Evolutionary conservation across 2,329 filamentous ascomycete species (phyloP).

Genomic region (Colletotrichum limetticola): DNA sequence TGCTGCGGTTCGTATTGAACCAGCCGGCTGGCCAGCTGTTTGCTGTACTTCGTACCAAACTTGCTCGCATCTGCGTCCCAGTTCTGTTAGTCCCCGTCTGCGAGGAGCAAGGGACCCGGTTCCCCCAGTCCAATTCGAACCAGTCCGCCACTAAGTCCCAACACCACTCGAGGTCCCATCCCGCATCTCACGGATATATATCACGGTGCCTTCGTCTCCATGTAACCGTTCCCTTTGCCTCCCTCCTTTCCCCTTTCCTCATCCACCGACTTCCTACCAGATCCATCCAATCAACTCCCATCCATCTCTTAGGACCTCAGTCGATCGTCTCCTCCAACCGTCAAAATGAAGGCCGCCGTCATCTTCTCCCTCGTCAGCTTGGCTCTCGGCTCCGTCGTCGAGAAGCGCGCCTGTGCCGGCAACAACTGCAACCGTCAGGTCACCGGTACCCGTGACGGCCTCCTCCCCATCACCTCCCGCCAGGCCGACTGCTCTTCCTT

Average conservation of each 20-base stretch:
- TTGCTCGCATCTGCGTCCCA: constrained; percentile 8
- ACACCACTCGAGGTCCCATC: background rate
- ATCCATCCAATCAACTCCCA: constrained; percentile 33
- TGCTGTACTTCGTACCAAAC: background rate
- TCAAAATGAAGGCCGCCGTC: constrained; percentile 54
- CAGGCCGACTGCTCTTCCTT: constrained; percentile 54
- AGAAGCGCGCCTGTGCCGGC: constrained; percentile 49
- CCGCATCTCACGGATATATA: constrained; percentile 31
- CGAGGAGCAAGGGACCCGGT: background rate
- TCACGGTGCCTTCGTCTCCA: constrained; percentile 31
- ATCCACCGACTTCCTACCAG: constrained; percentile 38
- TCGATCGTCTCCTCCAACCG: constrained; percentile 36
- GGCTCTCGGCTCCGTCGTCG: constrained; percentile 48
- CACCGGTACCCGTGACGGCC: constrained; percentile 53
- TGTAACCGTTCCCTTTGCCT: constrained; percentile 12
- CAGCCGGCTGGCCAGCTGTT: background rate
- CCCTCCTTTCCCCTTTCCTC: constrained; percentile 24
- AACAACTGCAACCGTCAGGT: constrained; percentile 61
- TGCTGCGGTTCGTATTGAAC: constrained; percentile 30
- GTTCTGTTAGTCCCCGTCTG: constrained; percentile 5
- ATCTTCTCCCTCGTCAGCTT: constrained; percentile 50
- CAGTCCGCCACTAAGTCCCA: background rate
- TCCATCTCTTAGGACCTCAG: constrained; percentile 35
- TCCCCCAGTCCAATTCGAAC: constrained; percentile 2
- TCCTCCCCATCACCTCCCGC: constrained; percentile 47